Evolutionary conservation across 2,329 filamentous ascomycete species (phyloP), one percentile per base, ranked within the genome.

Genomic region (Fusarium succisae): DNA sequence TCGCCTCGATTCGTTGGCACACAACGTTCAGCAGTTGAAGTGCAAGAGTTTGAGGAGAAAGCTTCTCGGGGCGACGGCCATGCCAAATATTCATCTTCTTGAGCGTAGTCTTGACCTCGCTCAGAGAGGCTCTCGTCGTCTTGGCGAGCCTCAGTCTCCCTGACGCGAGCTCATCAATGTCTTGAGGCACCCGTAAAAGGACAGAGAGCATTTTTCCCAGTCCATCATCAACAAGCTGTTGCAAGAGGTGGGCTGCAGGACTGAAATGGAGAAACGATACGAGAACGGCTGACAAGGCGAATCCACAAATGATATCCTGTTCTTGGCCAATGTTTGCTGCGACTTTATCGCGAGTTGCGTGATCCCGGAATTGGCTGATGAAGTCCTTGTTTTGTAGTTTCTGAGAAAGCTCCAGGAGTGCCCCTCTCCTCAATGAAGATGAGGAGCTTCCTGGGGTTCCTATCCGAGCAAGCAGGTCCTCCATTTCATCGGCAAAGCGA

Each of bases 61-160:
- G 74, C 5, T 80, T 79, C 8, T 81, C 77, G 12, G 88, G 88
- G 45, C 81, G 81, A 17, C 84, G 81, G 3, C 87, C 85, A 48
- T 88, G 86, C 93, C 93, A 96, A 4, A 93, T 81, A 1, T 86
- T 80, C 41, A 90, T 84, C 30, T 86, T 82, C 54, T 87, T 80
- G 8, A 94, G 77, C 8, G 84, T 81, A 4, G 82, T 80, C 66
- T 91, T 89, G 47, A 94, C 85, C 0, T 86, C 84, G 13, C 82
- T 74, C 13, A 95, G 79, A 0, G 89, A 85, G 22, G 83, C 84
- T 75, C 91, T 91, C 17, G 88, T 89, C 37, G 89, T 86, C 77
- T 88, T 92, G 1, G 94, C 92, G 79, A 95, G 86, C 73, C 94
- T 89, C 72, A 89, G 89, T 38, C 91, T 89, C 43, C 93, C 91